Percentiles rank a stretch among this genome's conserved stretches.
phyloP scores from a whole-genome alignment of 331 rosid species.

The Pyracantha coccinea region DNA sequence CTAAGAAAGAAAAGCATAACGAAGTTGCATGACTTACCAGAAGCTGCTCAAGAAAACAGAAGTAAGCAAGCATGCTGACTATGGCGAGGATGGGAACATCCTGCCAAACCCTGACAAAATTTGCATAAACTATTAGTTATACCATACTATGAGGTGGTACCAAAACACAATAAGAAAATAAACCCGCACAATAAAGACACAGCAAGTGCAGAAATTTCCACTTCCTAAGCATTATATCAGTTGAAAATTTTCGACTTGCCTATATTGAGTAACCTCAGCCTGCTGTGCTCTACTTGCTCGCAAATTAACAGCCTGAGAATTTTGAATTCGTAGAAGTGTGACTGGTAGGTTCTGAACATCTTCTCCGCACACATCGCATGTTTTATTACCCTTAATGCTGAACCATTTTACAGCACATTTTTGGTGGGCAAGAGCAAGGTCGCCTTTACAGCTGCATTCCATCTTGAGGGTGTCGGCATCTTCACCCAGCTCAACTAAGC shows the following conservation, averaged over 20 bases:
- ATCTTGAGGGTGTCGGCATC: constrained; percentile 60
- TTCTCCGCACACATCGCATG: constrained; percentile 81
- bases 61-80: constrained; percentile 78
- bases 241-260: constrained; percentile 37
- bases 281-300: constrained; percentile 28
- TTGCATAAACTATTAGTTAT: constrained; percentile 13
- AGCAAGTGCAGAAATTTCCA: not conserved
- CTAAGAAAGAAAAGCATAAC: not conserved
- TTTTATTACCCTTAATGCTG: constrained; percentile 72
- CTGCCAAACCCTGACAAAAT: constrained; percentile 69
- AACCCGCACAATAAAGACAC: not conserved
- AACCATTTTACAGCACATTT: constrained; percentile 82
- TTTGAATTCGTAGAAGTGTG: constrained; percentile 51
- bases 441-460: constrained; percentile 91
- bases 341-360: constrained; percentile 73
- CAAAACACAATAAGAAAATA: not conserved
- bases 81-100: constrained; percentile 74
- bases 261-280: constrained; percentile 37
- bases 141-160: constrained; percentile 7
- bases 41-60: constrained; percentile 87
- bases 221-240: not conserved
- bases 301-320: constrained; percentile 14
- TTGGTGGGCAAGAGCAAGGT: constrained; percentile 80
- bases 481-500: constrained; percentile 63
- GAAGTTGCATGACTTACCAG: constrained; percentile 42